These are phyloP conservation scores for Vicia faba DNA, from an alignment of 306 rosid genomes.

Conservation along the genomic window DNA sequence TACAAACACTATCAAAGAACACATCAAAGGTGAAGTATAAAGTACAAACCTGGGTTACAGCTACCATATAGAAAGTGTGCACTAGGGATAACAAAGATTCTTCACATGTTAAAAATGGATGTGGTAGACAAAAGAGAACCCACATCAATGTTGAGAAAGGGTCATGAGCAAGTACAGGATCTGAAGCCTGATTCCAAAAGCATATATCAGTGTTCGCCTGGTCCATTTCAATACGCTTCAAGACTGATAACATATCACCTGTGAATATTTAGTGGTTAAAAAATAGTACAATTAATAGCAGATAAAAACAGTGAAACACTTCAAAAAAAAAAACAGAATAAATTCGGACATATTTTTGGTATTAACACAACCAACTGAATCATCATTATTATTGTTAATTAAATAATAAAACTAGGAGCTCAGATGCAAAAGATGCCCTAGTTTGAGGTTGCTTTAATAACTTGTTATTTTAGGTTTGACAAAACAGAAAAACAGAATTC, in stretches of 20 bases:
- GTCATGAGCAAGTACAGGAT: constrained; percentile 80
- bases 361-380: constrained; percentile 12
- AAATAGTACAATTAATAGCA: constrained; percentile 30
- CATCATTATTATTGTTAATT: constrained; percentile 11
- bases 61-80: constrained; percentile 78
- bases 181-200: constrained; percentile 82
- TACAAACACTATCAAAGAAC: constrained; percentile 24
- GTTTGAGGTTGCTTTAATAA: constrained; percentile 1
- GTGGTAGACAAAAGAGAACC: constrained; percentile 89
- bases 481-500: background rate
- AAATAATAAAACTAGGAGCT: background rate
- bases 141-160: constrained; percentile 97
- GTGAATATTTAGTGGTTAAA: constrained; percentile 36
- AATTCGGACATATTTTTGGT: constrained; percentile 9
- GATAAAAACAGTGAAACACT: constrained; percentile 2
- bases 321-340: background rate
- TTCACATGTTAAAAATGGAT: constrained; percentile 77
- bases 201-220: constrained; percentile 53
- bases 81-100: constrained; percentile 80
- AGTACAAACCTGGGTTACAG: constrained; percentile 78
- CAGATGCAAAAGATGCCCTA: constrained; percentile 11
- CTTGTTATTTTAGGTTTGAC: constrained; percentile 9
- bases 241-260: constrained; percentile 63
- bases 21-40: constrained; percentile 22
- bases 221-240: constrained; percentile 55